These are phyloP conservation scores for Suillus subaureus DNA, from an alignment of 768 basidiomycete genomes.

Conservation along the genomic window DNA sequence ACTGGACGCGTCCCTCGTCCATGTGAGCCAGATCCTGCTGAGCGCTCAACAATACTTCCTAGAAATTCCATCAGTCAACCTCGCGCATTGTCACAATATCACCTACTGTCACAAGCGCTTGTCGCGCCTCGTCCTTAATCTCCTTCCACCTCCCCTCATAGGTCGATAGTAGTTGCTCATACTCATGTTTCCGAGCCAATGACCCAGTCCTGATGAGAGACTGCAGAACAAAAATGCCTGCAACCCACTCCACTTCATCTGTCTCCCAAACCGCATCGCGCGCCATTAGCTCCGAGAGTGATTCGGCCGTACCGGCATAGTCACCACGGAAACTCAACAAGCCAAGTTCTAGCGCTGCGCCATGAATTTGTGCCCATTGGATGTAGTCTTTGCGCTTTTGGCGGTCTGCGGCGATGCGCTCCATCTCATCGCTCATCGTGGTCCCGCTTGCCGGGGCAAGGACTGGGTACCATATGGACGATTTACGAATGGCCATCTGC, in stretches of 20 bases:
- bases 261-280: constrained; percentile 68
- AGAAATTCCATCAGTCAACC: not conserved
- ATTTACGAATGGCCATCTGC: constrained; percentile 59
- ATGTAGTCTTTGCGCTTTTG: constrained; percentile 66
- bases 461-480: constrained; percentile 53
- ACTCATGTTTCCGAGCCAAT: constrained; percentile 53
- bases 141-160: constrained; percentile 74
- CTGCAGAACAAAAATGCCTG: constrained; percentile 59
- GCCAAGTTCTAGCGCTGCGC: constrained; percentile 61
- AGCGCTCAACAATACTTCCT: constrained; percentile 4
- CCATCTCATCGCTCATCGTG: constrained; percentile 61
- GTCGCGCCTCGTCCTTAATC: constrained; percentile 67
- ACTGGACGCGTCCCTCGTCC: constrained; percentile 3
- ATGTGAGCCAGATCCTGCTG: constrained; percentile 6
- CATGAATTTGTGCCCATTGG: constrained; percentile 69
- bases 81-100: not conserved
- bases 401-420: constrained; percentile 59
- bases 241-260: constrained; percentile 71
- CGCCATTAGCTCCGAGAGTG: constrained; percentile 61
- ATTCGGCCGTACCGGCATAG: constrained; percentile 42
- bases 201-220: constrained; percentile 58
- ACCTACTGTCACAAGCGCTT: constrained; percentile 57
- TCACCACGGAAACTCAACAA: constrained; percentile 48
- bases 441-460: constrained; percentile 18
- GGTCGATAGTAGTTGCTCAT: constrained; percentile 53